phyloP scores from a whole-genome alignment of 108 stramenopile species.

The Cyclotella baltica region DNA sequence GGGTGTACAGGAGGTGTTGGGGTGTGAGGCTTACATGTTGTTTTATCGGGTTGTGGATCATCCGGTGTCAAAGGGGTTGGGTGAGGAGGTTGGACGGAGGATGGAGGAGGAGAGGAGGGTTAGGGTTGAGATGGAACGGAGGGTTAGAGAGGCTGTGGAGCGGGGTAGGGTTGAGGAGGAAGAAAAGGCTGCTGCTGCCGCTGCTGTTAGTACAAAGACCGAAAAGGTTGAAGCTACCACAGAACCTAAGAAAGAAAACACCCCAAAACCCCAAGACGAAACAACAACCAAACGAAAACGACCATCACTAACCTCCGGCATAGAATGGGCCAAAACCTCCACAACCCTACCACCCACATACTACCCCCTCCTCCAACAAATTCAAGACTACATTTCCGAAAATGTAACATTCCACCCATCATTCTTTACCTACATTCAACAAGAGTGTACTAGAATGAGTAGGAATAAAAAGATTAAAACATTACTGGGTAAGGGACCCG shows the following conservation, averaged over 20 bases:
- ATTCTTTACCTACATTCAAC: conserved; percentile 65
- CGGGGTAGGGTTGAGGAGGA: not conserved
- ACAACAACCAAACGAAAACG: conserved; percentile 62
- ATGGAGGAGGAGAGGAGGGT: conserved; percentile 26
- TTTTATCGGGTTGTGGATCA: conserved; percentile 90
- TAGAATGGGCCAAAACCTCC: conserved; percentile 70
- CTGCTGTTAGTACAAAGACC: conserved; percentile 15
- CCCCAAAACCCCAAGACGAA: conserved; percentile 6
- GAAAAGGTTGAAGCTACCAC: not conserved
- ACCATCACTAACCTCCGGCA: conserved; percentile 64
- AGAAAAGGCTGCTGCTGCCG: conserved; percentile 28
- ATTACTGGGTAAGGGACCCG: conserved; percentile 44
- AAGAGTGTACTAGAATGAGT: conserved; percentile 58
- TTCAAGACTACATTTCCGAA: conserved; percentile 69
- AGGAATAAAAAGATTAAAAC: conserved; percentile 49
- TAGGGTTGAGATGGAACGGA: conserved; percentile 20
- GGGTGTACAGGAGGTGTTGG: conserved; percentile 67
- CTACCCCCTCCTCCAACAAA: conserved; percentile 54
- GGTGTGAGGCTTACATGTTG: conserved; percentile 91
- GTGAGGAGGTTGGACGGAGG: conserved; percentile 13
- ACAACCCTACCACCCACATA: conserved; percentile 59
- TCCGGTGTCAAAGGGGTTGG: conserved; percentile 69
- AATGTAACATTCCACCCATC: conserved; percentile 73
- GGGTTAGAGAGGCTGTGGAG: conserved; percentile 9
- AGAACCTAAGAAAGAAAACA: conserved; percentile 11